Conservation (phyloP, 352 stramenopile species). For the Globisporangium spinosum region DNA sequence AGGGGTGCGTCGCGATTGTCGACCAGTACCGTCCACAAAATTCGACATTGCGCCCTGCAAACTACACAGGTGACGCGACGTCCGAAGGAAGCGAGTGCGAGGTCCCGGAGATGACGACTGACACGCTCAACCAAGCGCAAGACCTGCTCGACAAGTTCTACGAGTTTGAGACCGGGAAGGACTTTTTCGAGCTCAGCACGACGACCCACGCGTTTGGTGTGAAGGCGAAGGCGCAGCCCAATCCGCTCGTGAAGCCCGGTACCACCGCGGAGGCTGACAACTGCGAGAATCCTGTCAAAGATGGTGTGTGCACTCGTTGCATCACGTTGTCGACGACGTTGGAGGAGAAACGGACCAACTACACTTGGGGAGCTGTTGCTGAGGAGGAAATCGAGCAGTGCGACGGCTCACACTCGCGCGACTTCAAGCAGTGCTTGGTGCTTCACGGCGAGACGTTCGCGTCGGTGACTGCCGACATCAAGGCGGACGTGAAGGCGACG, state of each 20-base stretch:
- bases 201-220: slow-evolving; percentile 27
- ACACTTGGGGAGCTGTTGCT: slow-evolving; percentile 36
- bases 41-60: slow-evolving; percentile 33
- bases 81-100: background rate
- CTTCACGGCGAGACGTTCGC: slow-evolving; percentile 50
- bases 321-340: slow-evolving; percentile 40
- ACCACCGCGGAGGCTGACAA: slow-evolving; percentile 24
- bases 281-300: slow-evolving; percentile 24
- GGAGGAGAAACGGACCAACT: slow-evolving; percentile 64
- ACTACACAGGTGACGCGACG: slow-evolving; percentile 31
- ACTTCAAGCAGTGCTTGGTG: slow-evolving; percentile 53
- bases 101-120: slow-evolving; percentile 26
- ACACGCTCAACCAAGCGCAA: slow-evolving; percentile 30
- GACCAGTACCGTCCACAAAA: slow-evolving; percentile 46
- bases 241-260: slow-evolving; percentile 28
- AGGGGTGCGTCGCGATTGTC: slow-evolving; percentile 50
- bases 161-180: slow-evolving; percentile 19
- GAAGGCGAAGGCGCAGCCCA: slow-evolving; percentile 22
- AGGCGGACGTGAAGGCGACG: slow-evolving; percentile 18
- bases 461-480: slow-evolving; percentile 30
- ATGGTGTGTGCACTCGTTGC: slow-evolving; percentile 42
- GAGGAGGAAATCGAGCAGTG: slow-evolving; percentile 43
- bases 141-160: slow-evolving; percentile 30
- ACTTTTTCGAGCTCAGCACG: slow-evolving; percentile 32
- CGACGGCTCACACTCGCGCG: slow-evolving; percentile 31